phyloP scores from a whole-genome alignment of 352 stramenopile genomes.

The Phytophthora citrophthora region DNA sequence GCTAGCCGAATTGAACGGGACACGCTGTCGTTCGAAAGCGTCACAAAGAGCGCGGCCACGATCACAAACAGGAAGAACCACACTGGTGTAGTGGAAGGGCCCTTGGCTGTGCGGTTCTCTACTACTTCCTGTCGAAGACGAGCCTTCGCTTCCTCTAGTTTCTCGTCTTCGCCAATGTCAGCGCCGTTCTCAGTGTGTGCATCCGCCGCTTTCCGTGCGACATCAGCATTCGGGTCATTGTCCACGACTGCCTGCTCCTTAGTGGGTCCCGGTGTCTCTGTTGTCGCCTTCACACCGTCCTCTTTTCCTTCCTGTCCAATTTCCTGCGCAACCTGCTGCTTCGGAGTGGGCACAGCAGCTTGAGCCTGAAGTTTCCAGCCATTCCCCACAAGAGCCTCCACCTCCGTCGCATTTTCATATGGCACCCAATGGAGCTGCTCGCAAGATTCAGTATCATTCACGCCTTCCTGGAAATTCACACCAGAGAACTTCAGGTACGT shows the following conservation, averaged over 20 bases:
- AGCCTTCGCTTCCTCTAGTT: slow-evolving; percentile 37
- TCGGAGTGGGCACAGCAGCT: slow-evolving; percentile 16
- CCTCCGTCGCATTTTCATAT: slow-evolving; percentile 57
- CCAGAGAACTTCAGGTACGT: slow-evolving; percentile 68
- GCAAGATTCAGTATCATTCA: slow-evolving; percentile 67
- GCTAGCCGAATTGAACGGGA: slow-evolving; percentile 55
- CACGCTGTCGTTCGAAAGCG: slow-evolving; percentile 70
- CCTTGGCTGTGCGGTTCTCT: slow-evolving; percentile 32
- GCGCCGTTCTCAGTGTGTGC: slow-evolving; percentile 50
- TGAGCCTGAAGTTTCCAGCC: slow-evolving; percentile 51
- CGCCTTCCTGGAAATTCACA: slow-evolving; percentile 51
- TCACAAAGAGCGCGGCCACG: slow-evolving; percentile 58
- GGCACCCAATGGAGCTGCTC: slow-evolving; percentile 77
- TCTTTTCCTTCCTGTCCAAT: slow-evolving; percentile 16
- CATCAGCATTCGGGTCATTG: slow-evolving; percentile 41
- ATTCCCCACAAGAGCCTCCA: slow-evolving; percentile 55
- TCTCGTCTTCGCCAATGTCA: slow-evolving; percentile 42
- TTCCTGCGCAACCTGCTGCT: slow-evolving; percentile 26
- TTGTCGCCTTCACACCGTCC: neutral
- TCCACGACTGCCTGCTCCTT: slow-evolving; percentile 27
- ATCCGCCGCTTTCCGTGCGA: slow-evolving; percentile 35
- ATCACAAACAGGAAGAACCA: slow-evolving; percentile 66
- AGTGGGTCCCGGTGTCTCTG: slow-evolving; percentile 18
- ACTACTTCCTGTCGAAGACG: slow-evolving; percentile 57
- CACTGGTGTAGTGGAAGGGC: slow-evolving; percentile 42